Evolutionary conservation across 768 basidiomycete genomes (phyloP).

Genomic region (Strobilomyces echinocephalus): DNA sequence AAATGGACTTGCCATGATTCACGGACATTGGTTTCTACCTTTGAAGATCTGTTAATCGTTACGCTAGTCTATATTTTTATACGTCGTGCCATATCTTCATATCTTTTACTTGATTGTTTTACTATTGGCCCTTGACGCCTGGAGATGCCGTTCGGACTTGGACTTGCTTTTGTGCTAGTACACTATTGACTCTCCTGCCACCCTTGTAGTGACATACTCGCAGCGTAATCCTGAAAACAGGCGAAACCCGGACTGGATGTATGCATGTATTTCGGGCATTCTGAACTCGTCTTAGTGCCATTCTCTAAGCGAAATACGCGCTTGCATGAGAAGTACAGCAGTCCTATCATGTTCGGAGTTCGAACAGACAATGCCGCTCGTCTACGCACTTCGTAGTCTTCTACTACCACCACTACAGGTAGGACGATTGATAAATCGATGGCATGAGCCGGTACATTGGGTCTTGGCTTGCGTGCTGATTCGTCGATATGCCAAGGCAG

Average conservation of each 20-base stretch:
- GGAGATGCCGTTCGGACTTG: slow-evolving; percentile 10
- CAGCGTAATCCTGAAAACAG: slow-evolving; percentile 42
- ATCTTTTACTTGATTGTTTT: neutral
- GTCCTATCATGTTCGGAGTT: too few relatives aligned
- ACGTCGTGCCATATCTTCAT: slow-evolving; percentile 17
- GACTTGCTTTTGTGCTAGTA: slow-evolving; percentile 12
- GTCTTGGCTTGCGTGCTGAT: too few relatives aligned
- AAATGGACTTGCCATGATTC: slow-evolving; percentile 20
- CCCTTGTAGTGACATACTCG: slow-evolving; percentile 6
- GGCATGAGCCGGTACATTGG: neutral
- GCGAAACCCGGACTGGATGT: slow-evolving; percentile 85
- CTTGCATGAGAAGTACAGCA: too few relatives aligned
- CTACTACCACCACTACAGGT: neutral
- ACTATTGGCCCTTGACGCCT: neutral
- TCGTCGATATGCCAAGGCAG: too few relatives aligned
- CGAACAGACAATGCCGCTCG: too few relatives aligned
- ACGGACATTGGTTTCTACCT: slow-evolving; percentile 16
- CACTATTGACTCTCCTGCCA: slow-evolving; percentile 7
- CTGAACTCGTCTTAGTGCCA: neutral
- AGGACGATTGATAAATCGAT: neutral
- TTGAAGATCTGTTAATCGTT: slow-evolving; percentile 23
- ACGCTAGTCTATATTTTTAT: slow-evolving; percentile 27
- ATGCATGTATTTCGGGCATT: slow-evolving; percentile 39
- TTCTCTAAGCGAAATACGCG: neutral
- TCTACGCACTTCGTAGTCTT: neutral